Evolutionary conservation across 345 rosid species (phyloP), one percentile per base, ranked within the genome.

Genomic region (Eucalyptus brandiana): DNA sequence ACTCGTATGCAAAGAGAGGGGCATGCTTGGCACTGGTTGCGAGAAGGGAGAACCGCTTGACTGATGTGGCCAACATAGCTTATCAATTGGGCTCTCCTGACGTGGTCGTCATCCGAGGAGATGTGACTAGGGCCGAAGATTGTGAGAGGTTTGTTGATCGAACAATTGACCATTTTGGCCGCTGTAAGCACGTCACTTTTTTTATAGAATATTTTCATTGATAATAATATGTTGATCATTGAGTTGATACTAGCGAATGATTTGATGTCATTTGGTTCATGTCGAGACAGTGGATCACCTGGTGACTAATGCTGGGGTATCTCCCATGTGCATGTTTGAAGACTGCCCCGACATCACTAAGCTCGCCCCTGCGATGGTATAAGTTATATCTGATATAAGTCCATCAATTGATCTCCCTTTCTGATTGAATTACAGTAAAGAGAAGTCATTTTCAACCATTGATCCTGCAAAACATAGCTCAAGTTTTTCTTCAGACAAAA

Each of bases 11-110:
- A 0, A 87, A 51, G 91, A 90, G 92, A 88, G 90, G 92, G 37
- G 95, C 94, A 42, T 87, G 90, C 65, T 87, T 93, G 83, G 95
- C 91, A 21, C 92, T 94, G 12, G 94, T 92, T 21, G 93, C 92
- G 5, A 72, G 91, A 62, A 93, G 90, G 86, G 90, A 89, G 85
- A 32, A 90, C 37, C 92, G 69, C 56, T 90, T 92, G 65, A 80
- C 8, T 34, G 44, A 67, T 24, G 91, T 93, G 21, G 92, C 89
- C 5, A 85, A 90, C 50, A 88, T 32, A 23, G 92, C 93, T 13
- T 89, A 86, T 53, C 87, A 87, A 72, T 45, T 92, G n/a, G 93
- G 95, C 24, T 87, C 92, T 17, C 92, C 93, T 26, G 83, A 92
- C 3, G 93, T 87, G 49, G 86, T 93, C 28, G 34, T 88, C 49